Base-by-base conservation (phyloP, 1,284 basidiomycete species). In the Caloboletus firmus region DNA sequence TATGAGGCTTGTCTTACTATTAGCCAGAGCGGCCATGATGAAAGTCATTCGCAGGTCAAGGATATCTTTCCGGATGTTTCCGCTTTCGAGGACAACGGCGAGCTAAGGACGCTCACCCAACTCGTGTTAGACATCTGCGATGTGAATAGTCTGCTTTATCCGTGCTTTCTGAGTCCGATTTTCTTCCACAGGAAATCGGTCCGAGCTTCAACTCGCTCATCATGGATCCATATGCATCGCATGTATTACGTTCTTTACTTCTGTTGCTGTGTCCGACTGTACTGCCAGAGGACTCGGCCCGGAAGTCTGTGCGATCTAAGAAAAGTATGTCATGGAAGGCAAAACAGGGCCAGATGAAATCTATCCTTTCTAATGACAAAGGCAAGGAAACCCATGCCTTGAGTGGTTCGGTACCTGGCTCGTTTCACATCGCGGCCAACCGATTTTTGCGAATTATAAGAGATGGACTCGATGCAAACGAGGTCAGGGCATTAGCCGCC, bases 171-270 rank as follows among this genome's bases (percentile, higher is more conserved):
- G 51, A 30, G 45, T 37, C 58, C 52, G 45, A 49, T 12, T 31
- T 43, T 44, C n/a, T 34, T 52, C 12, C 49, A 3, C 58, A 93
- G 86, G 92, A 93, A 77, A 62, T 94, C 26, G 65, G 85, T 1
- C 83, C 88, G 1, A 72, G 72, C 6, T 74, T 94, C 24, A 73
- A 84, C 0, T 74, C 76, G 5, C 79, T 95, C 31, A 72, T 95
- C 34, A 83, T 87, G 73, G 85, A 95, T 63, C 85, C 88, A 18
- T 95, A 94, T 65, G 93, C 87, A 26, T 94, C 94, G 0, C 95
- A 96, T 62, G 90, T 93, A 36, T 61, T 95, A 45, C 86, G 93
- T 35, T 83, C 88, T 17, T 73, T 97, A 1, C 79, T 97, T 7
- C 69, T 88, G 7, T 77, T 96, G 31, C 77, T 96, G 18, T 86